Evolutionary conservation across 768 basidiomycete species (phyloP).

Genomic region (Psilocybe tampanensis): DNA sequence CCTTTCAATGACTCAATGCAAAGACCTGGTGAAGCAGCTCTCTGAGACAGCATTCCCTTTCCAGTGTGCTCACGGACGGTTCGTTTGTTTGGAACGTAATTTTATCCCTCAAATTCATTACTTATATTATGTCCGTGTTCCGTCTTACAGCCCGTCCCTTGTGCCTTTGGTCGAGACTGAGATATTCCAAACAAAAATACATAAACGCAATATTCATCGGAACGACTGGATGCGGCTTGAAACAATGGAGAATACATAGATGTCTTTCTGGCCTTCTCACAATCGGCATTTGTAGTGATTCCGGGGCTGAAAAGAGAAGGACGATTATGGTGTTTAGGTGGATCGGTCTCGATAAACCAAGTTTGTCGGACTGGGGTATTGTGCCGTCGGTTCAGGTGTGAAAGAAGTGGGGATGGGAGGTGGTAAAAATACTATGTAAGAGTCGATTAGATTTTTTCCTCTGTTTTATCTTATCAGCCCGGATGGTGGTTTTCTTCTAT

Average conservation of each 20-base stretch:
- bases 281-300: constrained; percentile 10
- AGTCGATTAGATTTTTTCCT: constrained; percentile 5
- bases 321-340: constrained; percentile 19
- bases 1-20: constrained; percentile 68
- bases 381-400: constrained; percentile 13
- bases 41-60: constrained; percentile 82
- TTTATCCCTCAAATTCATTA: constrained; percentile 6
- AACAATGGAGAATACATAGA: constrained; percentile 21
- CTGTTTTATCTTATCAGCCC: constrained; percentile 15
- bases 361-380: constrained; percentile 22
- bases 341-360: constrained; percentile 16
- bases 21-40: constrained; percentile 66
- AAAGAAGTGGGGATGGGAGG: constrained; percentile 10
- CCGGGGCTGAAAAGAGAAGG: constrained; percentile 10
- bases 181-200: constrained; percentile 12
- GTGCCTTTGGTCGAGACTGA: constrained; percentile 37
- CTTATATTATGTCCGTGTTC: constrained; percentile 9
- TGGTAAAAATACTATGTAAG: background rate
- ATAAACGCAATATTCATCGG: constrained; percentile 19
- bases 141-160: constrained; percentile 39
- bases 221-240: constrained; percentile 30
- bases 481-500: background rate
- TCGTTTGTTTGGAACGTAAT: constrained; percentile 15
- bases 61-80: constrained; percentile 97
- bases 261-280: constrained; percentile 13